These are phyloP conservation scores for Aspergillus sp. DNA, from an alignment of 2,329 filamentous ascomycete species.

Conservation along the genomic window DNA sequence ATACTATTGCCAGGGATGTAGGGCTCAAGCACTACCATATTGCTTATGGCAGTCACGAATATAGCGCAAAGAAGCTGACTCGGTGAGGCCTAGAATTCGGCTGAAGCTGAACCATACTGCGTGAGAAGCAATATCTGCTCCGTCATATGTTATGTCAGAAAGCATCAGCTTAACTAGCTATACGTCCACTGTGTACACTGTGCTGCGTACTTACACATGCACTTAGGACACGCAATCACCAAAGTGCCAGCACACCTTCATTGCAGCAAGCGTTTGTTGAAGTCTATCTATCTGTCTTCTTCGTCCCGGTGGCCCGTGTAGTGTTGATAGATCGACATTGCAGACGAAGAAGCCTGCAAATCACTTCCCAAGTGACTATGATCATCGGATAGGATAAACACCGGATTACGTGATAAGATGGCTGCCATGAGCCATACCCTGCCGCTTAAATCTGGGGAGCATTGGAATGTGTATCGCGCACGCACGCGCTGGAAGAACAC, in stretches of 20 bases:
- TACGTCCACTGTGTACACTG: not conserved
- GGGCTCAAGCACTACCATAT: not conserved
- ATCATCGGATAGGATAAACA: conserved; percentile 5
- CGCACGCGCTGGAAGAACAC: conserved; percentile 14
- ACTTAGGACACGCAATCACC: too few species aligned
- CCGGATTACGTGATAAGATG: conserved; percentile 12
- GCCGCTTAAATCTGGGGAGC: conserved; percentile 16
- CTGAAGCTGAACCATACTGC: not conserved
- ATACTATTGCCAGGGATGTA: not conserved
- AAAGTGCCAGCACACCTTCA: not conserved
- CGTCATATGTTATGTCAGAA: not conserved
- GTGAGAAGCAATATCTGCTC: not conserved
- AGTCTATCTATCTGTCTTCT: not conserved
- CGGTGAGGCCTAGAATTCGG: not conserved
- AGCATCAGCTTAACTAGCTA: not conserved
- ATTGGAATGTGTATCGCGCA: conserved; percentile 19
- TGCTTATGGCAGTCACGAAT: too few species aligned
- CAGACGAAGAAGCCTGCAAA: conserved; percentile 12
- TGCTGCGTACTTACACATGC: not conserved
- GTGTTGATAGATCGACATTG: conserved; percentile 15
- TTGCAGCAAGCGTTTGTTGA: not conserved
- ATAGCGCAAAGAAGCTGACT: too few species aligned
- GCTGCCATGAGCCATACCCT: not conserved
- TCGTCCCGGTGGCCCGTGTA: not conserved
- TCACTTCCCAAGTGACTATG: conserved; percentile 14